These are phyloP conservation scores for Brassica hybrid DNA, from an alignment of 441 rosid genomes.

Conservation along the genomic window DNA sequence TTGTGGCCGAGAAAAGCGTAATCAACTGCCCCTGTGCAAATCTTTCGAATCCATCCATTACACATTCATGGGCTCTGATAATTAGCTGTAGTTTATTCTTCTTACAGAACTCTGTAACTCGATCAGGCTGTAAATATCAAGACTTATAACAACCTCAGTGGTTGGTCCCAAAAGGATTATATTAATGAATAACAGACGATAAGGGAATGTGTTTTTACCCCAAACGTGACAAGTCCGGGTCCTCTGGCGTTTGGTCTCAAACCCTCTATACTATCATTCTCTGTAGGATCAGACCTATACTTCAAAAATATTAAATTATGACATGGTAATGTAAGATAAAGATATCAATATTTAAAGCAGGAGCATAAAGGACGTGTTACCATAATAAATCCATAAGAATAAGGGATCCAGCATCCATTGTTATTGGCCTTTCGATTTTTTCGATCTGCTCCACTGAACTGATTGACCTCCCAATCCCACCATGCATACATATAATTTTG, in stretches of 20 bases:
- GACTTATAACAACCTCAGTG: conserved; percentile 21
- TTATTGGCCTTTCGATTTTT: conserved; percentile 94
- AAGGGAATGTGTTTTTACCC: conserved; percentile 58
- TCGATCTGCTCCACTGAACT: conserved; percentile 95
- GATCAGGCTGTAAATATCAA: conserved; percentile 80
- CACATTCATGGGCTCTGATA: conserved; percentile 98
- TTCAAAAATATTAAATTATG: background rate
- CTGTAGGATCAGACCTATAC: conserved; percentile 99
- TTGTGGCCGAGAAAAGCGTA: conserved; percentile 96
- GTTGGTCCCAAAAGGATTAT: background rate
- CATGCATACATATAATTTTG: conserved; percentile 99
- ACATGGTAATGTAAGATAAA: conserved; percentile 4
- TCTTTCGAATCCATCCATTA: conserved; percentile 99
- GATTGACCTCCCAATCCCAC: conserved; percentile 98
- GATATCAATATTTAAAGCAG: background rate
- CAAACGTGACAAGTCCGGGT: conserved; percentile 98
- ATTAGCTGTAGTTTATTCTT: conserved; percentile 91
- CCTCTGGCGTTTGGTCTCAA: conserved; percentile 99
- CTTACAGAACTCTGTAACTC: conserved; percentile 97
- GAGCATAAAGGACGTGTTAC: conserved; percentile 52
- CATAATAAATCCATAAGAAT: conserved; percentile 95
- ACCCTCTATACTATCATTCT: conserved; percentile 95
- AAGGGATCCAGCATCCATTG: conserved; percentile 99
- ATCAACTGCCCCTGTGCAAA: conserved; percentile 99
- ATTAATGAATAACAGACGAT: background rate